phyloP scores from a whole-genome alignment of 345 rosid genomes.

The Rhizophora mangle region DNA sequence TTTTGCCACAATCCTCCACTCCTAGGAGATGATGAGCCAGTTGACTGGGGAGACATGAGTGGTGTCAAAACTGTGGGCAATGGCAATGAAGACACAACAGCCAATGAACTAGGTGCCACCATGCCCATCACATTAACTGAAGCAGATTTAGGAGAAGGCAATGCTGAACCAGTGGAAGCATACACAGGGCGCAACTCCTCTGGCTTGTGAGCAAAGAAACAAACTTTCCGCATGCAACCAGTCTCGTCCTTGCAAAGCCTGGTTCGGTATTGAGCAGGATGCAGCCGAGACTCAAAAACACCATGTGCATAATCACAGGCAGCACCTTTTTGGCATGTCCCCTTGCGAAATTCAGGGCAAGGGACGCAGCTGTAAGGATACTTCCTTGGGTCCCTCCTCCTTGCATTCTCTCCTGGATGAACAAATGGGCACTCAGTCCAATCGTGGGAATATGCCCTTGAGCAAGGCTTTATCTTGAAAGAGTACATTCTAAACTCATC shows the following conservation, averaged over 20 bases:
- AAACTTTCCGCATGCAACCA: constrained; percentile 80
- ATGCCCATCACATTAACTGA: constrained; percentile 52
- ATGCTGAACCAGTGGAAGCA: constrained; percentile 87
- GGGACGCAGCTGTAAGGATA: constrained; percentile 94
- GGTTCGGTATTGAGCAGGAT: constrained; percentile 93
- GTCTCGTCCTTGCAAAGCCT: constrained; percentile 96
- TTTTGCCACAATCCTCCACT: constrained; percentile 71
- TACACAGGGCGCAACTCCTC: constrained; percentile 91
- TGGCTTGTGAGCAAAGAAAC: constrained; percentile 90
- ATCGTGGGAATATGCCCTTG: constrained; percentile 96
- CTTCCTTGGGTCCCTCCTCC: constrained; percentile 95
- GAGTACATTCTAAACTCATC: constrained; percentile 94
- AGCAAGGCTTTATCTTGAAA: constrained; percentile 95
- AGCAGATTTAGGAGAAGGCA: constrained; percentile 79
- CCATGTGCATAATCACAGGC: constrained; percentile 97
- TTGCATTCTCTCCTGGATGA: constrained; percentile 98
- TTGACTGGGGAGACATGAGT: constrained; percentile 66
- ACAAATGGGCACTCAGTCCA: constrained; percentile 99
- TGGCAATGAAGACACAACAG: constrained; percentile 50
- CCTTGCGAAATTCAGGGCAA: constrained; percentile 97
- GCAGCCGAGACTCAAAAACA: constrained; percentile 96
- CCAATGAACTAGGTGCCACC: constrained; percentile 52
- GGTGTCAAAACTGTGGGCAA: constrained; percentile 61
- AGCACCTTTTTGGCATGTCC: constrained; percentile 83
- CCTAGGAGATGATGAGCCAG: constrained; percentile 64